A percentile compares a stretch with the other conserved stretches of the same genome.
Conservation (phyloP, 1,284 basidiomycete genomes). For the Sporisorium scitamineum region DNA sequence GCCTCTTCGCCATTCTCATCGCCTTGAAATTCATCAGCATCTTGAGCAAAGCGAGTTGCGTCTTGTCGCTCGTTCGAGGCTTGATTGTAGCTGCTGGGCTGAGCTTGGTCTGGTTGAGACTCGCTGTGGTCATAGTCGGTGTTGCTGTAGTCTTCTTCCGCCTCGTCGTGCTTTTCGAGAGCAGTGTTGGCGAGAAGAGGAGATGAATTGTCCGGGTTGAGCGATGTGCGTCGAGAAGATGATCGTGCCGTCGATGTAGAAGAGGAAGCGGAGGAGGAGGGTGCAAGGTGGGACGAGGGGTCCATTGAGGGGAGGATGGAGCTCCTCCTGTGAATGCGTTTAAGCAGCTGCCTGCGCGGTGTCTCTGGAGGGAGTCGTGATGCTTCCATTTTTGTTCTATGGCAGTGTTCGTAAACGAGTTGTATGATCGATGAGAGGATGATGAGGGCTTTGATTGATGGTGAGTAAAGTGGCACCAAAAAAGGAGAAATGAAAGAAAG, state of each 20-base stretch:
- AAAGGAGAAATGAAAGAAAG: constrained; percentile 14
- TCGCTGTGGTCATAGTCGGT: background rate
- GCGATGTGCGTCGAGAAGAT: constrained; percentile 18
- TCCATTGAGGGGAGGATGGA: constrained; percentile 40
- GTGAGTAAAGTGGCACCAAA: background rate
- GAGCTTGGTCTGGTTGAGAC: background rate
- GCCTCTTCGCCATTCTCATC: constrained; percentile 47
- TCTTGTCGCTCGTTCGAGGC: background rate
- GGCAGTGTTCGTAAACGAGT: too few species aligned
- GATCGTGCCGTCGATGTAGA: constrained; percentile 21
- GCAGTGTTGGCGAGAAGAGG: constrained; percentile 9
- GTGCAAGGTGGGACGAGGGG: constrained; percentile 16
- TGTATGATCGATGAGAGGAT: background rate
- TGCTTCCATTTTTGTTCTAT: constrained; percentile 26
- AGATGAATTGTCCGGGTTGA: constrained; percentile 15
- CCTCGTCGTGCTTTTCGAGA: constrained; percentile 28
- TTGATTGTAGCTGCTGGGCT: background rate
- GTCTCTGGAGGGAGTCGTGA: constrained; percentile 43
- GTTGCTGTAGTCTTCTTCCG: constrained; percentile 18
- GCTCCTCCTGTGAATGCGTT: constrained; percentile 52
- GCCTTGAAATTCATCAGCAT: background rate
- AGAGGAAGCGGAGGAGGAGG: constrained; percentile 9
- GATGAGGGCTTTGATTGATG: too few species aligned
- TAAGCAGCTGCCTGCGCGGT: constrained; percentile 50
- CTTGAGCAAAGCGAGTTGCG: background rate